A percentile compares a stretch with the other conserved stretches of the same genome.
phyloP scores from a whole-genome alignment of 2,329 filamentous ascomycete species.

The Aspergillus brunneoviolaceus region DNA sequence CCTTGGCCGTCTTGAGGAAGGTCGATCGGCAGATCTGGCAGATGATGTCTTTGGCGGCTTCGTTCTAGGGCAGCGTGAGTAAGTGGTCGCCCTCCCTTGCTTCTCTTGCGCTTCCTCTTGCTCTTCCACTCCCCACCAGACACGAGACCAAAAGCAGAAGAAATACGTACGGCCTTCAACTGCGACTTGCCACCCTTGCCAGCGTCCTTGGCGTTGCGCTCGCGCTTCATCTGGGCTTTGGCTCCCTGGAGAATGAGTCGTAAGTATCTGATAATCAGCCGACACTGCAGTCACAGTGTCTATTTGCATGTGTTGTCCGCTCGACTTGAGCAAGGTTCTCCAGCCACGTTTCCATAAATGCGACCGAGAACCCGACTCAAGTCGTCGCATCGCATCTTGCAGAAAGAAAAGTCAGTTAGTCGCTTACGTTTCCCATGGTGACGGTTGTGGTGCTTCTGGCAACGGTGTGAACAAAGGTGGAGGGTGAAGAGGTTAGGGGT shows the following conservation, averaged over 20 bases:
- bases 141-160: neutral
- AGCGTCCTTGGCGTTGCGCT: conserved; percentile 64
- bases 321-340: neutral
- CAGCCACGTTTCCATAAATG: no score
- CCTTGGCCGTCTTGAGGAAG: conserved; percentile 75
- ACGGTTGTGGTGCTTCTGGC: neutral
- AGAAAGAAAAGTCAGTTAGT: conserved; percentile 3
- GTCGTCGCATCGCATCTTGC: neutral
- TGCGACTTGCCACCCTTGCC: conserved; percentile 61
- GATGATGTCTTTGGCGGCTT: conserved; percentile 71
- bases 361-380: neutral
- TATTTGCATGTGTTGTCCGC: neutral
- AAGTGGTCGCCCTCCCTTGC: no score
- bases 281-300: no score
- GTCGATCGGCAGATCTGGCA: conserved; percentile 75
- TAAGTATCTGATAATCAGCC: neutral
- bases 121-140: no score
- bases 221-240: conserved; percentile 70
- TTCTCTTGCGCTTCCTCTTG: no score
- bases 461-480: neutral
- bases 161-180: conserved; percentile 61
- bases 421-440: conserved; percentile 30
- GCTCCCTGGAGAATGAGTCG: conserved; percentile 47
- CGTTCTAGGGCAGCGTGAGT: conserved; percentile 55
- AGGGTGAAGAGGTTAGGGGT: neutral